A percentile compares a stretch with the other conserved stretches of the same genome.
Conservation (phyloP, 345 rosid genomes). For the Erodium maritimum region DNA sequence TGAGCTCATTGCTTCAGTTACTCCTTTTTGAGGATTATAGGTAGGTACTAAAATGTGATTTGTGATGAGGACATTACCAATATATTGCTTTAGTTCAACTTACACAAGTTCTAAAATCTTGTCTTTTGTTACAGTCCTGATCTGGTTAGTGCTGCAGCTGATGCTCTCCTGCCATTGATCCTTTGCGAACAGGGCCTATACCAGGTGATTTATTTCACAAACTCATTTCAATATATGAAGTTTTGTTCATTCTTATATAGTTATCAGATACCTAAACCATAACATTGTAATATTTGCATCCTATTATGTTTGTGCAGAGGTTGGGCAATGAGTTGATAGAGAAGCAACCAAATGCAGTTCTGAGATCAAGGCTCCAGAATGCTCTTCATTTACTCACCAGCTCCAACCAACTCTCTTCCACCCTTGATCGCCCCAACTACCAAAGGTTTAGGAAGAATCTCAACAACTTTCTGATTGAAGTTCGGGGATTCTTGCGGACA, state of each 20-base stretch:
- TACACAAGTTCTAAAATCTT: background rate
- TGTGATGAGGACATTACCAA: too few relatives aligned
- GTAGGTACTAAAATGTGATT: conserved; percentile 16
- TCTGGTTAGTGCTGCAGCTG: conserved; percentile 87
- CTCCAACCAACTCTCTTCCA: conserved; percentile 64
- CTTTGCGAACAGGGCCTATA: conserved; percentile 81
- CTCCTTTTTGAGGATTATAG: conserved; percentile 94
- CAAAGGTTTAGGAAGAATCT: conserved; percentile 91
- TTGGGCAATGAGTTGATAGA: conserved; percentile 68
- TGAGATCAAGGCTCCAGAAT: conserved; percentile 55
- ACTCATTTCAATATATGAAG: background rate
- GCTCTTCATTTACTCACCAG: conserved; percentile 71
- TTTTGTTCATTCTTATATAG: background rate
- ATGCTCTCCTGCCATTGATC: conserved; percentile 87
- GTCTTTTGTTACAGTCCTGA: conserved; percentile 47
- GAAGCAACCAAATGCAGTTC: conserved; percentile 45
- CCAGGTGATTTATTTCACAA: conserved; percentile 44
- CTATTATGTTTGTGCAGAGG: conserved; percentile 30
- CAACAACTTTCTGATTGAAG: conserved; percentile 67
- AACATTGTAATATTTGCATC: too few relatives aligned
- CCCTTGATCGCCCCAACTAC: conserved; percentile 79
- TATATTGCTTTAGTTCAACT: too few relatives aligned
- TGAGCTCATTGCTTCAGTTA: conserved; percentile 56
- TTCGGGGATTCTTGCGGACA: conserved; percentile 78
- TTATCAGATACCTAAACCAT: background rate